These are phyloP conservation scores for Fagopyrum homotropicum DNA, from an alignment of 148 eudicot species.

Conservation along the genomic window DNA sequence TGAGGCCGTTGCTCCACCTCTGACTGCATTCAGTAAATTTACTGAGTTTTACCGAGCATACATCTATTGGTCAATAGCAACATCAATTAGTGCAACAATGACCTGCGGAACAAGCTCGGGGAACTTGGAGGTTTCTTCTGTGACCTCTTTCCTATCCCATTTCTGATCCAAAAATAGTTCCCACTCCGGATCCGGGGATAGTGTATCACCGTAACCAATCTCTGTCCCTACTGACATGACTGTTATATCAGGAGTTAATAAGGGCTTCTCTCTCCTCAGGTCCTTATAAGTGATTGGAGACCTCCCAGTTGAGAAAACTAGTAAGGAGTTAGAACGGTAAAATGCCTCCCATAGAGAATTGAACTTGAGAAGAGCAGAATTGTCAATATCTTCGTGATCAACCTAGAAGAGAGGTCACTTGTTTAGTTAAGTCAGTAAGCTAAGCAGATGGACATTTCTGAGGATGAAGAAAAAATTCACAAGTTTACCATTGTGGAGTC, in stretches of 20 bases:
- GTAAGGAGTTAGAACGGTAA: constrained; percentile 38
- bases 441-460: neutral
- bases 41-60: neutral
- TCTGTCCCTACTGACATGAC: constrained; percentile 59
- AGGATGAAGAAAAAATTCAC: neutral
- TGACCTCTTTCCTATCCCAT: constrained; percentile 38
- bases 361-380: constrained; percentile 34
- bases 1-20: constrained; percentile 48
- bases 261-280: constrained; percentile 43
- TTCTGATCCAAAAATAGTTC: constrained; percentile 31
- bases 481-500: constrained; percentile 44
- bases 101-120: constrained; percentile 51
- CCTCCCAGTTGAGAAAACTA: constrained; percentile 55
- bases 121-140: constrained; percentile 44
- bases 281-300: constrained; percentile 34
- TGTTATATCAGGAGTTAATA: constrained; percentile 48
- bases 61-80: constrained; percentile 1
- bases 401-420: constrained; percentile 24
- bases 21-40: constrained; percentile 24
- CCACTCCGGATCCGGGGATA: constrained; percentile 48
- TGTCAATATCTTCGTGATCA: constrained; percentile 44
- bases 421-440: neutral
- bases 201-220: constrained; percentile 40
- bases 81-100: constrained; percentile 1
- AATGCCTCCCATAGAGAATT: constrained; percentile 51